Percentiles rank a stretch among this genome's conserved stretches.
phyloP scores from a whole-genome alignment of 1,284 basidiomycete genomes.

The Ceratobasidium sp. region DNA sequence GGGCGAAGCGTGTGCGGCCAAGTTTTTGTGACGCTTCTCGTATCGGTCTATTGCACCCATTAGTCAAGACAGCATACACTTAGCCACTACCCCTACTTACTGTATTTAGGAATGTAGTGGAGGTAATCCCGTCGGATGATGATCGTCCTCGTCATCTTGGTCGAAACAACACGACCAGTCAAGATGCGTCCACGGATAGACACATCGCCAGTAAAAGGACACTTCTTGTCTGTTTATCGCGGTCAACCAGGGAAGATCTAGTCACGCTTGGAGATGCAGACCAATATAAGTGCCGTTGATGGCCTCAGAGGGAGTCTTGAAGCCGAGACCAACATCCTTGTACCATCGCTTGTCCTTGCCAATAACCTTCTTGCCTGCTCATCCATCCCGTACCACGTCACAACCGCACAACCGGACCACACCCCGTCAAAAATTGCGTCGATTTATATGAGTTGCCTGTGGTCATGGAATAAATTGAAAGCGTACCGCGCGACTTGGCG shows the following conservation, averaged over 20 bases:
- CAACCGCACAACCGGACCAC: neutral
- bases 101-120: constrained; percentile 99
- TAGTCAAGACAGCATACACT: constrained; percentile 22
- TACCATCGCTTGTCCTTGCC: constrained; percentile 99
- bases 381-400: neutral
- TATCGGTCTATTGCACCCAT: constrained; percentile 74
- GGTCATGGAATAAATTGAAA: constrained; percentile 29
- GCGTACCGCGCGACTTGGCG: constrained; percentile 84
- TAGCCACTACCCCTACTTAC: constrained; percentile 56
- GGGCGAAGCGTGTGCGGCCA: constrained; percentile 96
- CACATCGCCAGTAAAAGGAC: constrained; percentile 94
- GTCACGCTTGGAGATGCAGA: constrained; percentile 55
- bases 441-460: too few relatives aligned
- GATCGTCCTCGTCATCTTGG: constrained; percentile 99
- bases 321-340: constrained; percentile 97
- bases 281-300: constrained; percentile 97
- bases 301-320: constrained; percentile 96
- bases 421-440: neutral
- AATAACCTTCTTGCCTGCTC: constrained; percentile 86
- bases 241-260: neutral
- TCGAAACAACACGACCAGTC: constrained; percentile 96
- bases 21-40: constrained; percentile 98
- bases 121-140: constrained; percentile 99
- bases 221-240: constrained; percentile 90
- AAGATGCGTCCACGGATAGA: constrained; percentile 99